Conservation (phyloP, 2,329 filamentous ascomycete genomes). For the Xylaria sp. region DNA sequence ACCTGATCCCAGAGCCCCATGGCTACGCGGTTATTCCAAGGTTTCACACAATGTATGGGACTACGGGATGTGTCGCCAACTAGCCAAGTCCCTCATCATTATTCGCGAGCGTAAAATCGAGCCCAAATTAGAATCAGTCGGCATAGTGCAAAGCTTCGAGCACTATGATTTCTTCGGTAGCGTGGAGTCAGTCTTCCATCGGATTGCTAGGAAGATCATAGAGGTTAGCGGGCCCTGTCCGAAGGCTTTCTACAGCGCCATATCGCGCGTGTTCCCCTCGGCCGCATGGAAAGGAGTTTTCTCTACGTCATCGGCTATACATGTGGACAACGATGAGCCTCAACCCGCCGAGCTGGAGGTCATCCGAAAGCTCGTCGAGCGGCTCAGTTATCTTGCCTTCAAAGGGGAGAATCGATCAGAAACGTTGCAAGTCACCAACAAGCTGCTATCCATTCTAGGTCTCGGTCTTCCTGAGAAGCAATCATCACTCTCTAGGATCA, state of each 20-base stretch:
- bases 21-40: slow-evolving; percentile 23
- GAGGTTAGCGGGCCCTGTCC: slow-evolving; percentile 25
- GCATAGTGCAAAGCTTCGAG: slow-evolving; percentile 26
- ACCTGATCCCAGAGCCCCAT: slow-evolving; percentile 18
- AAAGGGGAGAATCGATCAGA: slow-evolving; percentile 22
- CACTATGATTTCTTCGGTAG: slow-evolving; percentile 32
- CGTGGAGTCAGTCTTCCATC: slow-evolving; percentile 22
- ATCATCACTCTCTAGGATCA: slow-evolving; percentile 30
- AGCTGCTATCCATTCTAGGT: slow-evolving; percentile 22
- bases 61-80: slow-evolving; percentile 25
- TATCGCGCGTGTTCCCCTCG: slow-evolving; percentile 29
- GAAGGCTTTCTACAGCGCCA: slow-evolving; percentile 9
- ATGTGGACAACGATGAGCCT: neutral
- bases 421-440: slow-evolving; percentile 20
- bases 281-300: slow-evolving; percentile 25
- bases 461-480: slow-evolving; percentile 31
- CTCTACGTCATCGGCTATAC: neutral
- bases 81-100: slow-evolving; percentile 16
- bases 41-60: slow-evolving; percentile 30
- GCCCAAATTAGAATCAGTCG: slow-evolving; percentile 25
- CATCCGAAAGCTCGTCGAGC: slow-evolving; percentile 21
- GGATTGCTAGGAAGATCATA: slow-evolving; percentile 26
- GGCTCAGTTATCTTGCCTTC: slow-evolving; percentile 14
- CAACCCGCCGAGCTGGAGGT: slow-evolving; percentile 1
- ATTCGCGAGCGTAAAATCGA: slow-evolving; percentile 25